phyloP scores from a whole-genome alignment of 371 early-diverging fungal species.

The Syncephalastrum sp. region DNA sequence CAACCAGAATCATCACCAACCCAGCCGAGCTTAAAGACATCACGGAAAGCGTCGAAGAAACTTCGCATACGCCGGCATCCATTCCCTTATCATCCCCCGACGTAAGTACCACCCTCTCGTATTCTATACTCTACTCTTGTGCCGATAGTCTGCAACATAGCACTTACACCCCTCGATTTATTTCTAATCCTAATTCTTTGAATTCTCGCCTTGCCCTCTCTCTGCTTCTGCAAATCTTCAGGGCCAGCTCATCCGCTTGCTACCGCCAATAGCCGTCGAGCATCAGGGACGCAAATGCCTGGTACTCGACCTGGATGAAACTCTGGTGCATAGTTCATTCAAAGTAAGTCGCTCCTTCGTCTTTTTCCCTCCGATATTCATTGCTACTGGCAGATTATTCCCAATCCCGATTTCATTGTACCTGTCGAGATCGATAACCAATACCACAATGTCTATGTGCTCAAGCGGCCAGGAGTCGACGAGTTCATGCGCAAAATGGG shows the following conservation, averaged over 20 bases:
- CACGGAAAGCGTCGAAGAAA: constrained; percentile 1
- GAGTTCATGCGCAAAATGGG: constrained; percentile 87
- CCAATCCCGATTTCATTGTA: constrained; percentile 84
- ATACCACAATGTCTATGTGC: constrained; percentile 91
- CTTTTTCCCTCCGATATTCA: neutral
- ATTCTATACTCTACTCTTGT: neutral
- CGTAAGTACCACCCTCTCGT: neutral
- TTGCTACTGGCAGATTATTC: constrained; percentile 52
- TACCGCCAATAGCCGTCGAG: constrained; percentile 41
- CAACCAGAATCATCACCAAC: constrained; percentile 5
- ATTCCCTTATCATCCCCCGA: constrained; percentile 11
- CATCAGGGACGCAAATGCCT: constrained; percentile 50
- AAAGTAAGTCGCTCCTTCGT: constrained; percentile 31
- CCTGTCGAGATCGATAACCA: constrained; percentile 91
- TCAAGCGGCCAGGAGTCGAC: constrained; percentile 95
- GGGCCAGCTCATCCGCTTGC: constrained; percentile 31
- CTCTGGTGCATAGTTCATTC: constrained; percentile 65
- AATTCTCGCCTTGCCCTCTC: neutral
- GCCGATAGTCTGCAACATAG: no score
- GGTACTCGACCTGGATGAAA: constrained; percentile 69
- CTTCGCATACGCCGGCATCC: constrained; percentile 8
- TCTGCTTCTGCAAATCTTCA: constrained; percentile 1
- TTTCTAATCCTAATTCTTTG: constrained; percentile 5
- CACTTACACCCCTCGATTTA: neutral
- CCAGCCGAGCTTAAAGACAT: constrained; percentile 7